Base-by-base conservation (phyloP, 2,329 filamentous ascomycete species). In the Pyrenophora teres region DNA sequence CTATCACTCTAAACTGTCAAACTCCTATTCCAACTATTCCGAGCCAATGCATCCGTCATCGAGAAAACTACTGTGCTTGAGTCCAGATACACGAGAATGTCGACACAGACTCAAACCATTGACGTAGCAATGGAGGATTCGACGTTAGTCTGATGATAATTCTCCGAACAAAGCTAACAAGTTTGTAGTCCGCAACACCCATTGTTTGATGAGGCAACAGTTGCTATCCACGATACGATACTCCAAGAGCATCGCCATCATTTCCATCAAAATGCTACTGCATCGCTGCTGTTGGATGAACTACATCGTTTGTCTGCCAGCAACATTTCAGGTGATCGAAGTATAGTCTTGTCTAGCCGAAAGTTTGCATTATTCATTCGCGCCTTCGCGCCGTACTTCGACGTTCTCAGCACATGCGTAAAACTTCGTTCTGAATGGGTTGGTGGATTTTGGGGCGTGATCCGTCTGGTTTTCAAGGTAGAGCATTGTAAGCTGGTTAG, bases 11-110 rank as follows among this genome's bases (percentile, higher is more conserved):
- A 32, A 52, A 49, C 19, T 16, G 37, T 40, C 25, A 40, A 39
- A 51, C 38, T 39, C 48, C 40, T 39, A 40, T 47, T 37, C 27
- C 46, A 19, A 46, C 47, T 16, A 42, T 44, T 15, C 33, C 46
- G 59, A 60, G 56, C 62, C 62, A 64, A 70, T 70, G 66, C 56
- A 67, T 64, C 52, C 56, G 46, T 35, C 54, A 44, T 40, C 46
- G 47, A 56, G 42, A 55, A 50, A 18, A 46, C 45, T 44, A 32
- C 52, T 54, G 52, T 47, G 56, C 46, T 56, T 40, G 45, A 49
- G 37, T 59, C 50, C 39, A 30, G 52, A 41, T 50, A 33, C 49
- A 18, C 60, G 49, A 30, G 62, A 40, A 63, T 67, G 64, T 52
- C 58, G 57, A 36, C 58, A 56, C 49, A 60, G 45, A 49, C 38